Base-by-base conservation (phyloP, 108 stramenopile species). In the Mayamaea pseudoterrestris region DNA sequence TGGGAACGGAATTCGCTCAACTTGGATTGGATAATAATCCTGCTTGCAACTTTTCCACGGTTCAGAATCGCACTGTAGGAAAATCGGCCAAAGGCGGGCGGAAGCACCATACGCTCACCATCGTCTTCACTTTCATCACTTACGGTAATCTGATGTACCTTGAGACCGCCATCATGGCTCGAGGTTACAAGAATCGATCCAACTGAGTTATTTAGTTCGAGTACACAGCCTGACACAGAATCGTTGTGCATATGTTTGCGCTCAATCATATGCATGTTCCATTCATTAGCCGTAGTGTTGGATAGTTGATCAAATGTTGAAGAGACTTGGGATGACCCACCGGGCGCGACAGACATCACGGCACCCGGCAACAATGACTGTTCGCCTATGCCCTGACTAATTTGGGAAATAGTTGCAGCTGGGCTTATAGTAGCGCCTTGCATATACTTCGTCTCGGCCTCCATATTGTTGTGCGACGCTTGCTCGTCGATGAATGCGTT, bases 111-210 rank as follows among this genome's bases (percentile, higher is more conserved):
- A n/a, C n/a, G n/a, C 41, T 23, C 41, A 30, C 35, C 53, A 36
- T 44, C 27, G 26, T 55, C 67, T 26, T 51, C 57, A 5, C 57
- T 14, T 20, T 54, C 55, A 21, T 43, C 29, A 20, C 16, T 36
- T 53, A 21, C 49, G 27, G 26, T 37, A 14, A 75, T 30, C 8
- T 48, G 49, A 41, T 80, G 67, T 8, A 75, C 70, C 58, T 66
- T 62, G 0, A 80, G 57, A 36, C 68, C 63, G 3, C 78, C 78
- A 57, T 80, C 78, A 3, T 75, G 44, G 1, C 73, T 75, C 14
- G 70, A 58, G 11, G 73, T 66, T 1, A 57, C 60, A 25, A 80
- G 27, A 9, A 69, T 53, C 13, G 64, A 65, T n/a, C 44, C 27
- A n/a, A n/a, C n/a, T 14, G 57, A 57, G 30, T 46, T 36, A 6